Base-by-base conservation (phyloP, 2,329 filamentous ascomycete species). In the Pseudogymnoascus sp. region DNA sequence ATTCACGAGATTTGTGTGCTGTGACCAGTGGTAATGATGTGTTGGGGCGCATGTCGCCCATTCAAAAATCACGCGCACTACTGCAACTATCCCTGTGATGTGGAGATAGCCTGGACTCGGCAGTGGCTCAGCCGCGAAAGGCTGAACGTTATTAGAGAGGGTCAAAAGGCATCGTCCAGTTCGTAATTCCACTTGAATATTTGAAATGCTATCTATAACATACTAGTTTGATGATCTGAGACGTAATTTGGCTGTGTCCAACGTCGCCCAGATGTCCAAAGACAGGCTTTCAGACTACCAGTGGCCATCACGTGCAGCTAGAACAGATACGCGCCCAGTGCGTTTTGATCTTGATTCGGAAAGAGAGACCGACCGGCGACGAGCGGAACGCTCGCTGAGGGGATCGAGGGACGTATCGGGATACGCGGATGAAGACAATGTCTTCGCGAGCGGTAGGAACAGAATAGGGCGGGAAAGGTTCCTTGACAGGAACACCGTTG, bases 21-120 rank as follows among this genome's bases (percentile, higher is more conserved):
- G 47, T 54, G 47, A 54, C 47, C 47, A 4, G 5, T 35, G 11
- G 28, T 35, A 11, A 4, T 54, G 9, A 9, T 54, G 28, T 33
- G 28, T 54, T 35, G 47, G 14, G 47, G 28, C 47, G 28, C 47
- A 54, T 54, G 47, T 33, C 28, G 28, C 28, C 9, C n/a, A 54
- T 28, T 30, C 47, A 18, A 54, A 54, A 54, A 54, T 54, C 47
- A 54, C 16, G 28, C 47, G 47, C 47, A 33, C 47, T 54, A 35
- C 47, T 54, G 47, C 28, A 33, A 14, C 5, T 18, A 54, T 33
- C 47, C 47, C 47, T 54, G 47, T 54, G 47, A 50, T 54, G 47
- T 54, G 47, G 47, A 33, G 47, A 54, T 54, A 30, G n/a, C 47
- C n/a, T 54, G 47, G 47, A 35, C 47, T 54, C 28, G 28, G 47